Evolutionary conservation across 2,329 filamentous ascomycete species (phyloP).

Genomic region (Fusarium guadeloupense): DNA sequence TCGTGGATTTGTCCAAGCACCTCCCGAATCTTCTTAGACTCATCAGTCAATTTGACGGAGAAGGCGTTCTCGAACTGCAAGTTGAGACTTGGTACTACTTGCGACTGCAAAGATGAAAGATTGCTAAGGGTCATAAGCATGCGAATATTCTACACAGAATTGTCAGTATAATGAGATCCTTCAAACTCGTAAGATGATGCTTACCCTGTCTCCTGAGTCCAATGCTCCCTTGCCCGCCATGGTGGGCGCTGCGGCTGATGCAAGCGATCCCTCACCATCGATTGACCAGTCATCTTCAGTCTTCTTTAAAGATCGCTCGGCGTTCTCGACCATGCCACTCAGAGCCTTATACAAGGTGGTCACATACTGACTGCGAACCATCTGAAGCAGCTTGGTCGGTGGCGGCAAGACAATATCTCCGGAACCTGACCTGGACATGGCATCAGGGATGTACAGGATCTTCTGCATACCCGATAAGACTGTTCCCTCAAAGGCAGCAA

Average conservation of each 20-base stretch:
- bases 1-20: constrained; percentile 90
- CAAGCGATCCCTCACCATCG: constrained; percentile 55
- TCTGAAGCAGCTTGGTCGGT: constrained; percentile 85
- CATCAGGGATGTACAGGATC: constrained; percentile 91
- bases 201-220: constrained; percentile 66
- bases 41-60: constrained; percentile 91
- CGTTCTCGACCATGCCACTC: constrained; percentile 96
- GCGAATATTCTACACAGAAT: constrained; percentile 75
- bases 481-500: constrained; percentile 84
- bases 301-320: constrained; percentile 76
- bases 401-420: constrained; percentile 85
- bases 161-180: constrained; percentile 34
- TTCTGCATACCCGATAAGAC: constrained; percentile 90
- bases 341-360: constrained; percentile 93
- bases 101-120: constrained; percentile 80
- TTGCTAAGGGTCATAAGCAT: constrained; percentile 96
- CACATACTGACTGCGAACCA: constrained; percentile 91
- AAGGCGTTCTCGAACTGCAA: constrained; percentile 93
- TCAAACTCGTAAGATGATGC: constrained; percentile 35
- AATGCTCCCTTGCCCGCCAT: constrained; percentile 58
- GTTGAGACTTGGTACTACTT: constrained; percentile 88
- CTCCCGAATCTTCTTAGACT: constrained; percentile 90
- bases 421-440: constrained; percentile 76
- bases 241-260: constrained; percentile 47
- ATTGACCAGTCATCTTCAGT: constrained; percentile 70